Evolutionary conservation across 805 yeast genomes (phyloP), one percentile per base, ranked within the genome.

Genomic region (Zygoascus flipseniorum): DNA sequence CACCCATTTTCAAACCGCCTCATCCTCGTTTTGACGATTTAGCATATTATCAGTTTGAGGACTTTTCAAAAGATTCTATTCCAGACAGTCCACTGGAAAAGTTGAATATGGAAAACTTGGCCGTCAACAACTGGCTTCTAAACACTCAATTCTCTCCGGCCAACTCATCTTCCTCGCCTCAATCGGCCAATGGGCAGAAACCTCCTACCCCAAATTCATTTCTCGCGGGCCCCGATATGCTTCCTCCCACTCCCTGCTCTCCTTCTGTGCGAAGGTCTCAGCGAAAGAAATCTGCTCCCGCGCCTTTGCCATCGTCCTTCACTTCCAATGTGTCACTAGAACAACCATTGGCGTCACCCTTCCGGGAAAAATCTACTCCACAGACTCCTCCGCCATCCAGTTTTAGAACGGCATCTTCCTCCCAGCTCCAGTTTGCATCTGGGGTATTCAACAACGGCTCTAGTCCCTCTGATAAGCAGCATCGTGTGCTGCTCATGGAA

Each of bases 261-360:
- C 47, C 47, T 20, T 44, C 47, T 18, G 32, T 44, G 5, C 5
- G 47, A 19, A 19, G 47, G 9, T 48, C 54, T 51, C 50, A 51
- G 39, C 35, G 47, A 44, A 16, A 42, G 26, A 44, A 44, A n/a
- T 18, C 31, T 20, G 39, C 39, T 35, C 47, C 47, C 6, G 16
- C 32, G 3, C 47, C 18, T 11, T 9, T 44, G 11, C 47, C 11
- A 9, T 26, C 20, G 11, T n/a, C 20, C 8, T 44, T 18, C 32
- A 19, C 51, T 39, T n/a, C 13, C 16, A 35, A 35, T 11, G 16
- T 8, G 39, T 35, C 39, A 4, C 31, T 55, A 11, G 53, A 52
- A 8, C 48, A 57, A 20, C 58, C 61, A 14, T 54, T 64, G 41
- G 63, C 65, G 1, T 61, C 68, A 3, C 67, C 69, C n/a, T 65